Conservation (phyloP, 2,329 filamentous ascomycete species). For the Epicoccum nigrum region DNA sequence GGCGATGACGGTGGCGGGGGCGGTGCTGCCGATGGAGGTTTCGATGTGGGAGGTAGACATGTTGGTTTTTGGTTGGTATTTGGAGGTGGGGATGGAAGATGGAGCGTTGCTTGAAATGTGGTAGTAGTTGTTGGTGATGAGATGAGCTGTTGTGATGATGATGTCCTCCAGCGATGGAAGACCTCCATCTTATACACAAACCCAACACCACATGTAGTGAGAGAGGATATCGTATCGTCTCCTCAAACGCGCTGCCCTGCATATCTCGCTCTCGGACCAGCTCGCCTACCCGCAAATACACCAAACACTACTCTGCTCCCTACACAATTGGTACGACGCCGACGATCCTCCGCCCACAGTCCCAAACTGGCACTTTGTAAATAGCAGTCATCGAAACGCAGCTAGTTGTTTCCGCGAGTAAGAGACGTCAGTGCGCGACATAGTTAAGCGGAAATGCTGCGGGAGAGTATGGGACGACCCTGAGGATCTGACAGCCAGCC, state of each 20-base stretch:
- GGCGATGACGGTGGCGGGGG: slow-evolving; percentile 35
- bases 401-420: slow-evolving; percentile 14
- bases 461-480: neutral
- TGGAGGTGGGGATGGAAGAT: neutral
- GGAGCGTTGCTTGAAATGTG: neutral
- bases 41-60: slow-evolving; percentile 49
- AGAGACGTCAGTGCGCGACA: slow-evolving; percentile 12
- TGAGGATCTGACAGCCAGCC: slow-evolving; percentile 6
- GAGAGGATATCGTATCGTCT: too few species aligned
- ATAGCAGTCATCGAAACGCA: slow-evolving; percentile 26
- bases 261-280: slow-evolving; percentile 7
- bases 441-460: neutral
- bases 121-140: neutral
- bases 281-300: slow-evolving; percentile 12
- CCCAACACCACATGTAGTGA: too few species aligned
- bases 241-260: too few species aligned
- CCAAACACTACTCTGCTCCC: slow-evolving; percentile 2
- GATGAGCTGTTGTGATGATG: slow-evolving; percentile 15
- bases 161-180: neutral
- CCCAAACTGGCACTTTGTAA: slow-evolving; percentile 11
- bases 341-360: slow-evolving; percentile 7
- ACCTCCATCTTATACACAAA: slow-evolving; percentile 17
- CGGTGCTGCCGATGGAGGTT: slow-evolving; percentile 40
- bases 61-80: slow-evolving; percentile 12
- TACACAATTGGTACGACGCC: slow-evolving; percentile 13